A percentile compares a stretch with the other conserved stretches of the same genome.
Conservation (phyloP, 768 basidiomycete genomes). For the Boletus barrowsii region DNA sequence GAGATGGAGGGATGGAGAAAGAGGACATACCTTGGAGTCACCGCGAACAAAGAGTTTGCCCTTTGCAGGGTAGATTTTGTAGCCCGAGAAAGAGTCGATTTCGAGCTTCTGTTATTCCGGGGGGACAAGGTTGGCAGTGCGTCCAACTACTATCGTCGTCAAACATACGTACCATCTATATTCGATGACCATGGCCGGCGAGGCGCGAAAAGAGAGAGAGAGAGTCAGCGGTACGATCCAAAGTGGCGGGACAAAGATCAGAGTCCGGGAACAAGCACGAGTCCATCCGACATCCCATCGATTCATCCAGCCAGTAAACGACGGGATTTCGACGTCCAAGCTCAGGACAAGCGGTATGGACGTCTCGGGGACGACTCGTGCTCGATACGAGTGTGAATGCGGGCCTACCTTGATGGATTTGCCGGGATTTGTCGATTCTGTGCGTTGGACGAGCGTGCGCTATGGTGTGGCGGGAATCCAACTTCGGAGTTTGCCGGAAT, state of each 20-base stretch:
- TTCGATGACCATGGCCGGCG: not conserved
- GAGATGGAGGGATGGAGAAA: not conserved
- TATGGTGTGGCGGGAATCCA: slow-evolving; percentile 22
- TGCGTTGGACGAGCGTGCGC: slow-evolving; percentile 12
- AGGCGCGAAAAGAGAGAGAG: not conserved
- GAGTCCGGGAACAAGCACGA: slow-evolving; percentile 5
- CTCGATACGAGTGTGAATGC: slow-evolving; percentile 27
- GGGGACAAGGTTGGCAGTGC: not conserved
- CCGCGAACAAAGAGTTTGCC: slow-evolving; percentile 94
- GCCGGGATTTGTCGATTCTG: slow-evolving; percentile 28
- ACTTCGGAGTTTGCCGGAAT: slow-evolving; percentile 27
- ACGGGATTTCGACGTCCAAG: slow-evolving; percentile 3
- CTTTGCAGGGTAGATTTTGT: slow-evolving; percentile 97
- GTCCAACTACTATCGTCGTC: not conserved
- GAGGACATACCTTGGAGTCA: slow-evolving; percentile 79
- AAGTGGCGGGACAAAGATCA: slow-evolving; percentile 12
- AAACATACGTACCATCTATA: slow-evolving; percentile 26
- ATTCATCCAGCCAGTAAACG: slow-evolving; percentile 42
- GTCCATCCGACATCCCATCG: slow-evolving; percentile 36
- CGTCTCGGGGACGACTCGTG: slow-evolving; percentile 6
- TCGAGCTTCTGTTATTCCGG: slow-evolving; percentile 79
- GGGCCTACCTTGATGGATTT: slow-evolving; percentile 62
- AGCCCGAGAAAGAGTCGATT: slow-evolving; percentile 97
- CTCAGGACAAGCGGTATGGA: slow-evolving; percentile 1
- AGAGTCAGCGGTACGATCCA: slow-evolving; percentile 18